Evolutionary conservation across 495 filamentous ascomycete species (phyloP).

Genomic region (Penicillium silybi): DNA sequence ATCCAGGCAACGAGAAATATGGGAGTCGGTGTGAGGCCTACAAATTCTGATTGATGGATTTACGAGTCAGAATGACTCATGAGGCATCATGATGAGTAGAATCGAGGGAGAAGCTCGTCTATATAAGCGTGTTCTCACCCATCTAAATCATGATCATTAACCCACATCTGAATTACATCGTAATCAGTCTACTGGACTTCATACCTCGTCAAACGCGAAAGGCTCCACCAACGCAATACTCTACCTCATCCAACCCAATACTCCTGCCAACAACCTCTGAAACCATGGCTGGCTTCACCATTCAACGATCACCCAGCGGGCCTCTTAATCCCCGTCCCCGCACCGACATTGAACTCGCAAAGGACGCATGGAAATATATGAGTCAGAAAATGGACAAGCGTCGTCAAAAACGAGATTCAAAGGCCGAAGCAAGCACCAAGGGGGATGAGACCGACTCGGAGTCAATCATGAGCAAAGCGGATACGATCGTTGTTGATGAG

Average conservation of each 20-base stretch:
- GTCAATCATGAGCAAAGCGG: not conserved
- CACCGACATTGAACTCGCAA: not conserved
- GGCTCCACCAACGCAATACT: not conserved
- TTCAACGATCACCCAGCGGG: not conserved
- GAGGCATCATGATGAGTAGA: not conserved
- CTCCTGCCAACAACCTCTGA: not conserved
- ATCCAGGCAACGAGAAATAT: not conserved
- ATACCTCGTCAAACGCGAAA: not conserved
- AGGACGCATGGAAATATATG: not conserved
- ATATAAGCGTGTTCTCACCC: not conserved
- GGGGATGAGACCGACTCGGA: not conserved
- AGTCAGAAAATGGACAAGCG: not conserved
- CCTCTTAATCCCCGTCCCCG: not conserved
- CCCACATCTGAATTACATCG: not conserved
- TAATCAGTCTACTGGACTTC: not conserved
- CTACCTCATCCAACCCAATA: not conserved
- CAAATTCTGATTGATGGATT: not conserved
- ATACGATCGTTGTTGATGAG: not conserved
- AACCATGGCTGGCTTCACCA: not conserved
- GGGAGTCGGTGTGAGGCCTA: not conserved
- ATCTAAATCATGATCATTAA: not conserved
- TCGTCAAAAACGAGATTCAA: not conserved
- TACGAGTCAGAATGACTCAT: not conserved
- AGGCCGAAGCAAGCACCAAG: not conserved
- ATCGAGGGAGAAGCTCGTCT: not conserved